A percentile compares a stretch with the other conserved stretches of the same genome.
phyloP scores from a whole-genome alignment of 805 yeast species.

The Lipomyces yamanashiensis region DNA sequence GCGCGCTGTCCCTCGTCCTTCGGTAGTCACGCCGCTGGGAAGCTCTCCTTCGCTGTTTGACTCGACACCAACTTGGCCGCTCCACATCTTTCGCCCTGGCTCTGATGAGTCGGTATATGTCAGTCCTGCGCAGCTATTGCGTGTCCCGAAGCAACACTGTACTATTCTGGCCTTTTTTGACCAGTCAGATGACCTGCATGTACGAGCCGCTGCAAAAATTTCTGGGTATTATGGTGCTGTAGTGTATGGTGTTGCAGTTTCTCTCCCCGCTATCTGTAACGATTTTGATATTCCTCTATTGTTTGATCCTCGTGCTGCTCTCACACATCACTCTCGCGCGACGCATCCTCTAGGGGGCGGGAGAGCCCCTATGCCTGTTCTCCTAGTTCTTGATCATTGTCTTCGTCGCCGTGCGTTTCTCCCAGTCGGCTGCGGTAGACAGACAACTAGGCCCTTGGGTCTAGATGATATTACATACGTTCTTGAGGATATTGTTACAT shows the following conservation, averaged over 20 bases:
- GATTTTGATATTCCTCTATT: slow-evolving; percentile 20
- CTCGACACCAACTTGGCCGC: slow-evolving; percentile 5
- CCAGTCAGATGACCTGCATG: slow-evolving; percentile 11
- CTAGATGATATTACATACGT: slow-evolving; percentile 20
- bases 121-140: slow-evolving; percentile 1
- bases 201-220: slow-evolving; percentile 1
- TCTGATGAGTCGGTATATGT: slow-evolving; percentile 3
- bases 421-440: slow-evolving; percentile 32
- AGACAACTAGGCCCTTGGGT: slow-evolving; percentile 22
- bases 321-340: slow-evolving; percentile 32
- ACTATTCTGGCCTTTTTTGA: slow-evolving; percentile 9
- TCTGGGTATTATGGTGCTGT: slow-evolving; percentile 17
- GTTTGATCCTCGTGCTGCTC: slow-evolving; percentile 22
- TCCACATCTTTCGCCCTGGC: slow-evolving; percentile 9
- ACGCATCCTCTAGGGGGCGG: slow-evolving; percentile 37
- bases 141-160: slow-evolving; percentile 8
- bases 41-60: neutral
- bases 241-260: slow-evolving; percentile 23
- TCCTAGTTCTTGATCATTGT: slow-evolving; percentile 23
- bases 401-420: slow-evolving; percentile 25
- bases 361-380: slow-evolving; percentile 28
- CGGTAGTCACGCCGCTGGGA: slow-evolving; percentile 7
- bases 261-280: slow-evolving; percentile 21
- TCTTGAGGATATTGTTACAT: slow-evolving; percentile 21
- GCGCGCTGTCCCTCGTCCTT: slow-evolving; percentile 10